A percentile compares a stretch with the other conserved stretches of the same genome.
Evolutionary conservation across 768 basidiomycete species (phyloP).

Genomic region (Lactarius indigo): DNA sequence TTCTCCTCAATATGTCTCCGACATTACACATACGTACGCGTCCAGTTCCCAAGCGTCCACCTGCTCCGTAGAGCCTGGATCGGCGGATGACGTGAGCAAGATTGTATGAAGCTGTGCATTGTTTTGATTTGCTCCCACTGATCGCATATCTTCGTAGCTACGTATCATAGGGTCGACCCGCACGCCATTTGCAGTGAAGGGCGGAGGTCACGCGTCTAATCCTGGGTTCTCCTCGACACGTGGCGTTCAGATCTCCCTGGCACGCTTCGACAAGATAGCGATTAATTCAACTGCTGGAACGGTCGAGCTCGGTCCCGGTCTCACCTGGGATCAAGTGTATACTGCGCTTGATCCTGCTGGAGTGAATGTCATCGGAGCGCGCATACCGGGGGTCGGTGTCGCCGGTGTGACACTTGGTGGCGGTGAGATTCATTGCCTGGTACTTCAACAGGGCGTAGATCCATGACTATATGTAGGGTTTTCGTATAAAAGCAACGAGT

Average conservation of each 20-base stretch:
- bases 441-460: neutral
- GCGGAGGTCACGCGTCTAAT: slow-evolving; percentile 28
- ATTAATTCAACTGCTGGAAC: slow-evolving; percentile 10
- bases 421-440: slow-evolving; percentile 9
- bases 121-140: neutral
- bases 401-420: slow-evolving; percentile 26
- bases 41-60: slow-evolving; percentile 10
- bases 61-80: slow-evolving; percentile 25
- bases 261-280: slow-evolving; percentile 16
- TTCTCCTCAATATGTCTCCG: neutral
- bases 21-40: neutral
- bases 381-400: slow-evolving; percentile 26
- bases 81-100: slow-evolving; percentile 18
- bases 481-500: slow-evolving; percentile 32
- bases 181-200: slow-evolving; percentile 19
- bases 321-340: slow-evolving; percentile 30
- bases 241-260: slow-evolving; percentile 23
- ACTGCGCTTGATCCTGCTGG: slow-evolving; percentile 18
- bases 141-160: neutral
- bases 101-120: slow-evolving; percentile 13
- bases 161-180: neutral
- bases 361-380: slow-evolving; percentile 25
- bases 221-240: slow-evolving; percentile 28
- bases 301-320: slow-evolving; percentile 23
- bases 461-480: slow-evolving; percentile 29